Evolutionary conservation across 2,329 filamentous ascomycete genomes (phyloP).

Genomic region (Sphaceloma murrayae): DNA sequence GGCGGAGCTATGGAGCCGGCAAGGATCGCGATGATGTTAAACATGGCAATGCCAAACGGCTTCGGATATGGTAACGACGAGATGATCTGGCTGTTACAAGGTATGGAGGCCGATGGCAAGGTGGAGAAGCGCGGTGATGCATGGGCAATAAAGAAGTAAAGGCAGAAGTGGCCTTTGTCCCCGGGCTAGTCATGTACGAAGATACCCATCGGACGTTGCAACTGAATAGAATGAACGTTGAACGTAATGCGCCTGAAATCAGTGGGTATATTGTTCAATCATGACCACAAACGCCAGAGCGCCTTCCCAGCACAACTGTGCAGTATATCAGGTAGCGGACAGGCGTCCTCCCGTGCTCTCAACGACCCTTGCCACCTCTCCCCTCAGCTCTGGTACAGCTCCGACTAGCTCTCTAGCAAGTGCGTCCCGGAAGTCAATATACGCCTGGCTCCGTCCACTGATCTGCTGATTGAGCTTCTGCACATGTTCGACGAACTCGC

Average conservation of each 20-base stretch:
- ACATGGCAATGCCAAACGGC: slow-evolving; percentile 77
- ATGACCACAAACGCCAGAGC: not conserved
- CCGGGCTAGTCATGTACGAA: not conserved
- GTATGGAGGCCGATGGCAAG: slow-evolving; percentile 64
- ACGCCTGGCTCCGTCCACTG: slow-evolving; percentile 52
- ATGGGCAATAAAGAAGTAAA: slow-evolving; percentile 24
- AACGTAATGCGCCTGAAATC: too few species aligned
- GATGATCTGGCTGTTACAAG: slow-evolving; percentile 65
- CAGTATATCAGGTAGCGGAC: not conserved
- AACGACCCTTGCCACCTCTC: slow-evolving; percentile 45
- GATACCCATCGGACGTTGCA: too few species aligned
- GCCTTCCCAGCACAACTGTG: not conserved
- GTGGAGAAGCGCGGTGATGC: slow-evolving; percentile 39
- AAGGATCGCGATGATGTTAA: slow-evolving; percentile 89
- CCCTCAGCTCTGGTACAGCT: slow-evolving; percentile 48
- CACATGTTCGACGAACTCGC: slow-evolving; percentile 55
- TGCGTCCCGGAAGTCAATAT: slow-evolving; percentile 49
- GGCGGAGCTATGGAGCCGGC: slow-evolving; percentile 71
- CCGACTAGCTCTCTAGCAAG: slow-evolving; percentile 49
- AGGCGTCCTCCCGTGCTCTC: slow-evolving; percentile 34
- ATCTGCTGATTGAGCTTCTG: slow-evolving; percentile 54
- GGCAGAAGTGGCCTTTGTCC: not conserved
- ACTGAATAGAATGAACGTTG: too few species aligned
- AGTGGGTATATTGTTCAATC: too few species aligned
- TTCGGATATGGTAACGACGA: slow-evolving; percentile 89